Evolutionary conservation across 1,284 basidiomycete genomes (phyloP), one percentile per base, ranked within the genome.

Genomic region (Cutaneotrichosporon sp.): DNA sequence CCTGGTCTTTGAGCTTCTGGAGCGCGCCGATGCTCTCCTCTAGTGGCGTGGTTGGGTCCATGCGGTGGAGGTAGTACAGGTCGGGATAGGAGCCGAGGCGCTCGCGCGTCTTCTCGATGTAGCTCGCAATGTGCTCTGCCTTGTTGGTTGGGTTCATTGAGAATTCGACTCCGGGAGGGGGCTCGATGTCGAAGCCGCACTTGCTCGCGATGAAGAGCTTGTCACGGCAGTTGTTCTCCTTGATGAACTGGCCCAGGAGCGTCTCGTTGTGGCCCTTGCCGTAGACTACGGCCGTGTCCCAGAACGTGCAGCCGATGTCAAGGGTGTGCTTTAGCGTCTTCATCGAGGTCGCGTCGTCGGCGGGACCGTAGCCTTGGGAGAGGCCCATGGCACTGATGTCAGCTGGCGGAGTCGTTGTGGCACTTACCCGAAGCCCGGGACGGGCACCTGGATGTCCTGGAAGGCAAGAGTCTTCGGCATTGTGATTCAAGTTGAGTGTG

Each of bases 191-290:
- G 52, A 72, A 72, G 56, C 75, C 76, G 56, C 79, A 81, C 62
- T 82, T 82, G 60, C 77, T 77, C n/a, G 75, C 77, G 32, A 82
- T 65, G 62, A 81, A 81, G 9, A 81, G 71, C 62, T 80, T 78
- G 7, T 77, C 71, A 38, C 81, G 69, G 2, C 71, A 55, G 5
- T 71, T 70, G 58, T 74, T 69, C 32, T 72, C 58, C 34, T 69
- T 68, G 66, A 82, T 71, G 64, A 76, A 81, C 9, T 71, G 58
- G 18, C 78, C 79, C 16, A 81, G 72, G 53, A 80, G 73, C 26
- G 65, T 56, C 69, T 82, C 81, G 68, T 79, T 81, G 66, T 80
- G 75, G 0, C 81, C 79, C 5, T 69, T 56, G 40, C 73, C 75
- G 62, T 77, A 78, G 1, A 75, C 66, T 0, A 65, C 69, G 4